A percentile compares a stretch with the other conserved stretches of the same genome.
These are phyloP conservation scores for Mycena olivaceomarginata DNA, from an alignment of 768 basidiomycete genomes.

Conservation along the genomic window DNA sequence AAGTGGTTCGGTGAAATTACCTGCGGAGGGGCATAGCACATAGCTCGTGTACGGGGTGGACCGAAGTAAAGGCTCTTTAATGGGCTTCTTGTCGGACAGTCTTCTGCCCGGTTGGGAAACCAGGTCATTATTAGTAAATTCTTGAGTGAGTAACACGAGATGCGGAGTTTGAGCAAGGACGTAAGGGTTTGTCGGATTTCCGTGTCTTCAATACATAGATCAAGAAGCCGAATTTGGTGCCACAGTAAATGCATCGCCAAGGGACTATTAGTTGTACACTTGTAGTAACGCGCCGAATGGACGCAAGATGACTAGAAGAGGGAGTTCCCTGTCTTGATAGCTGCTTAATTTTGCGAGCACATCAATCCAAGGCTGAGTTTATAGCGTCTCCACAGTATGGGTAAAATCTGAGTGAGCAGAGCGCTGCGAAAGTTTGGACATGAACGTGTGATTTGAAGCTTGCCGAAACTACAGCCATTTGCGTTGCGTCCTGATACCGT, in stretches of 20 bases:
- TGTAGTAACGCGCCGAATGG: background rate
- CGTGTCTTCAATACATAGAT: background rate
- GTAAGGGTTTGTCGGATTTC: background rate
- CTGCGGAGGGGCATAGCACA: background rate
- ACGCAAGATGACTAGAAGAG: background rate
- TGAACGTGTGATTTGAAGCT: constrained; percentile 10
- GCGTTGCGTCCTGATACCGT: background rate
- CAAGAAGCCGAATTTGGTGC: background rate
- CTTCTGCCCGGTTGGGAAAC: constrained; percentile 1
- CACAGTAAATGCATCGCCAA: background rate
- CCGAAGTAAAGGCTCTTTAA: background rate
- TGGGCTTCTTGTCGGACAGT: background rate
- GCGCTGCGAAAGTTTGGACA: background rate
- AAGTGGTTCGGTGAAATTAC: too few species aligned
- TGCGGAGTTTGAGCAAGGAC: constrained; percentile 3
- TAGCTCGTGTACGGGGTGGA: too few species aligned
- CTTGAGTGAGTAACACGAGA: background rate
- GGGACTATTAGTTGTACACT: background rate
- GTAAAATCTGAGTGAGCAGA: background rate
- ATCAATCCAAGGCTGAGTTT: background rate
- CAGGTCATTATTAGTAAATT: background rate
- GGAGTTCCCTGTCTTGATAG: background rate
- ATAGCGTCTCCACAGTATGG: too few species aligned
- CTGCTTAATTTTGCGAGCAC: background rate
- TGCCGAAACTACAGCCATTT: background rate